Percentiles rank a stretch among this genome's conserved stretches.
phyloP scores from a whole-genome alignment of 805 yeast species.

The Candida sonorensis region DNA sequence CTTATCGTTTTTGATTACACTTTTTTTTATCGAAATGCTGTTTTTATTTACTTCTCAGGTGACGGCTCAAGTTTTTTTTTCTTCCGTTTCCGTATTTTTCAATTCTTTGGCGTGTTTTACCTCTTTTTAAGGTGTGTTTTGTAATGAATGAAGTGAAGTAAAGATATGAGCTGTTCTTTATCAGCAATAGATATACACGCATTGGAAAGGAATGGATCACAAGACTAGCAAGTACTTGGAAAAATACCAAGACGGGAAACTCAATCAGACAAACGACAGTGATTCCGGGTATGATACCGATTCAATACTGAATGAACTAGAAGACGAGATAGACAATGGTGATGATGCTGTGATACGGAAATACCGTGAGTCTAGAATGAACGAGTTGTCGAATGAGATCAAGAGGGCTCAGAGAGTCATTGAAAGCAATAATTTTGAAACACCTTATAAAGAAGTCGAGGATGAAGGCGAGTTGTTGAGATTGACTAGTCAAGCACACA shows the following conservation, averaged over 20 bases:
- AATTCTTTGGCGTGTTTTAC: too few species aligned
- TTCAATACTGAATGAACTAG: slow-evolving; percentile 42
- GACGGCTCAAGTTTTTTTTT: too few species aligned
- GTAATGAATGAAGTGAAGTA: too few species aligned
- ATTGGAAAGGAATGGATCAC: slow-evolving; percentile 5
- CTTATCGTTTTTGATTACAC: too few species aligned
- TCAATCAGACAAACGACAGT: slow-evolving; percentile 11
- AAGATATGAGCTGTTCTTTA: too few species aligned
- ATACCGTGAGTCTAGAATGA: slow-evolving; percentile 59
- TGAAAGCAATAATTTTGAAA: slow-evolving; percentile 27
- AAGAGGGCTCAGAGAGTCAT: slow-evolving; percentile 27
- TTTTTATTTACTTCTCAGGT: too few species aligned
- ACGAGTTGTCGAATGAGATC: slow-evolving; percentile 44
- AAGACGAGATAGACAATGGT: slow-evolving; percentile 46
- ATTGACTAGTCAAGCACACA: slow-evolving; percentile 34
- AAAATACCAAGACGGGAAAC: slow-evolving; percentile 33
- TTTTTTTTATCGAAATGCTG: too few species aligned
- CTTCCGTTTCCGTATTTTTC: too few species aligned
- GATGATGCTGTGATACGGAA: slow-evolving; percentile 27
- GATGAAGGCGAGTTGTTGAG: slow-evolving; percentile 55
- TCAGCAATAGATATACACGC: too few species aligned
- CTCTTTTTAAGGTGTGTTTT: too few species aligned
- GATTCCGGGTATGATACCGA: slow-evolving; percentile 20
- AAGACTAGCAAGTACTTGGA: slow-evolving; percentile 28
- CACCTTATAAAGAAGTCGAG: slow-evolving; percentile 34